Base-by-base conservation (phyloP, 345 rosid genomes). In the Salix viminalis region DNA sequence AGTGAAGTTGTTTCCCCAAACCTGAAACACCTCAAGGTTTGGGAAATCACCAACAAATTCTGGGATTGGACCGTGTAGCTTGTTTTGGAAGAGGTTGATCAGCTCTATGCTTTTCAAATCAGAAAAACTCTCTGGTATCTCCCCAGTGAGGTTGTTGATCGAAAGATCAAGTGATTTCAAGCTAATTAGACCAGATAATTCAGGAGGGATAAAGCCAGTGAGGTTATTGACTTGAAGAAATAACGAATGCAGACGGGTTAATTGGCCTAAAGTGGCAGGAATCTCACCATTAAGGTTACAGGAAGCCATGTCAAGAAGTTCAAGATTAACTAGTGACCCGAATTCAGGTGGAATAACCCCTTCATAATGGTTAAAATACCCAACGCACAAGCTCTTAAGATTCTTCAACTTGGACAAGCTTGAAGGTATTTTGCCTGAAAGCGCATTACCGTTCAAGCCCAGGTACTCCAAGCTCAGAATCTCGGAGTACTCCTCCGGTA, bases 1-100 rank as follows among this genome's bases (percentile, higher is more conserved):
- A 24, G 96, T 89, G 85, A 92, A 92, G 80, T 92, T 89, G 87
- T 95, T 95, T 50, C 76, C 89, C 97, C 97, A 95, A 1, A 95
- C 74, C 42, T 87, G 84, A 50, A 95, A 84, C 46, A 81, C 87
- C 77, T 91, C 91, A 3, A 95, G 90, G 19, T 87, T 75, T 24
- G 94, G 97, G 32, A 87, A 78, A 54, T 91, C 97, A 23, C 94
- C 97, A 15, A 95, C 21, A 65, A 86, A 87, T 1, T 84, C 83
- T 0, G 99, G 99, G 56, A 95, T 85, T 39, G 76, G 83, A 18
- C 99, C 97, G 73, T 72, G n/a, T 60, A 95, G 75, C 15, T 88
- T 77, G 84, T 95, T 95, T 19, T 77, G 78, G 79, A 92, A 95
- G 71, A 93, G 79, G 72, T 90, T 82, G 73, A 95, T 74, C 5